Evolutionary conservation across 257 asterid species (phyloP).

Genomic region (Fraxinus quadrangulata): DNA sequence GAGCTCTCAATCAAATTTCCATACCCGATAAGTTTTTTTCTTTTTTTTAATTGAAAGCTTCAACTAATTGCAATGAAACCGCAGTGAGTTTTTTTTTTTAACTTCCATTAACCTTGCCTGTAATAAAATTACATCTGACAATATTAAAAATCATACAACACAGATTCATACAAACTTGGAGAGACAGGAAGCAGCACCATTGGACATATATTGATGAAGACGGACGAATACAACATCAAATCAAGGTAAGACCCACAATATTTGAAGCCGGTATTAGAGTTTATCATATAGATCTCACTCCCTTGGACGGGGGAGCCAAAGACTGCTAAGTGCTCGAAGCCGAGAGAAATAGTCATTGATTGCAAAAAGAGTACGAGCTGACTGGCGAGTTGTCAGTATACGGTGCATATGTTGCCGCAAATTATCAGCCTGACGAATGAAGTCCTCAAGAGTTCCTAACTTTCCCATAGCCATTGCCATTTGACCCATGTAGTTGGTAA

Average conservation of each 20-base stretch:
- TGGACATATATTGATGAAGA: not conserved
- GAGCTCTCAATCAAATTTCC: too few species aligned
- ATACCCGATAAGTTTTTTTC: too few species aligned
- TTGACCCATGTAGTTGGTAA: constrained; percentile 62
- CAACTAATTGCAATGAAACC: too few species aligned
- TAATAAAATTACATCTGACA: not conserved
- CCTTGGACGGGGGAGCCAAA: constrained; percentile 65
- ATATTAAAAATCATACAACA: not conserved
- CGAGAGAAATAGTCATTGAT: too few species aligned
- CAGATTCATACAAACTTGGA: not conserved
- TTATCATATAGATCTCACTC: constrained; percentile 29
- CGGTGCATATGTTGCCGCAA: constrained; percentile 57
- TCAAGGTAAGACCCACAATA: not conserved
- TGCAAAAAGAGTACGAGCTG: constrained; percentile 64
- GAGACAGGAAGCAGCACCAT: not conserved
- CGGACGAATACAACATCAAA: not conserved
- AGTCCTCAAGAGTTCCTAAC: constrained; percentile 61
- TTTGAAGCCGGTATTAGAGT: not conserved
- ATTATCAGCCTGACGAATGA: constrained; percentile 65
- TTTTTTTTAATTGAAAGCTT: too few species aligned
- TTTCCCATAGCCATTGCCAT: constrained; percentile 69
- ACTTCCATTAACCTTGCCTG: not conserved
- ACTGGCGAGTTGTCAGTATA: constrained; percentile 52
- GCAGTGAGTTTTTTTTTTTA: too few species aligned
- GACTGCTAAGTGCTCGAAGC: constrained; percentile 61